Base-by-base conservation (phyloP, 129 eudicot species). In the Chrysanthemum lavandulifolium region DNA sequence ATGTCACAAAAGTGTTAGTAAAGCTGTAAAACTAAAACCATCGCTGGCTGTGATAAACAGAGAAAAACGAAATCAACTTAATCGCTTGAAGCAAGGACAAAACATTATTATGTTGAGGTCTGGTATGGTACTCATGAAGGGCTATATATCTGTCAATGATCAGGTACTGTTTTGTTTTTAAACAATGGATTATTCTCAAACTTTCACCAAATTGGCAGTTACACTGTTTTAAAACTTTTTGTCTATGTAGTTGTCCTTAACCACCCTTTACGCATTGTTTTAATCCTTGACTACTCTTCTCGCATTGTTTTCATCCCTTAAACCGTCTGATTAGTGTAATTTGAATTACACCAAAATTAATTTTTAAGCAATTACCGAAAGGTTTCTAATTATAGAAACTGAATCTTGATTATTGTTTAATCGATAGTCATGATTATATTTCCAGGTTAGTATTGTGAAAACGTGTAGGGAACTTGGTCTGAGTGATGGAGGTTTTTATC, bases 91-190 rank as follows among this genome's bases (percentile, higher is more conserved):
- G 27, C 80, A 74, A 52, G 85, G 83, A 31, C 50, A 51, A 55
- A 70, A 52, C 29, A 56, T 73, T 29, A 11, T 4, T 2, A n/a
- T 81, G 36, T 52, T 89, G 79, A 81, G 89, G 69, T 65, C 94
- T 23, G 97, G 97, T 68, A 92, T 92, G 96, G 67, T 92, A 54
- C 89, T 87, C 64, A 60, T 92, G 58, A 85, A 87, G 68, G 68
- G 83, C 65, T 87, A 85, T 76, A 78, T 92, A 66, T 71, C 89
- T 33, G 27, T 18, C 5, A 14, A 45, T 19, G 95, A 92, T 78
- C 98, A 92, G 98, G 98, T 92, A 50, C 6, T 61, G 16, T 70
- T 9, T 25, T 3, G 14, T 40, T 40, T 40, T 40, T 6, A 8
- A 7, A 8, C 47, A 40, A 6, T 6, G 47, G 36, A 31, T 31